Evolutionary conservation across 2,329 filamentous ascomycete genomes (phyloP).

Genomic region (Aspergillus tamarii): DNA sequence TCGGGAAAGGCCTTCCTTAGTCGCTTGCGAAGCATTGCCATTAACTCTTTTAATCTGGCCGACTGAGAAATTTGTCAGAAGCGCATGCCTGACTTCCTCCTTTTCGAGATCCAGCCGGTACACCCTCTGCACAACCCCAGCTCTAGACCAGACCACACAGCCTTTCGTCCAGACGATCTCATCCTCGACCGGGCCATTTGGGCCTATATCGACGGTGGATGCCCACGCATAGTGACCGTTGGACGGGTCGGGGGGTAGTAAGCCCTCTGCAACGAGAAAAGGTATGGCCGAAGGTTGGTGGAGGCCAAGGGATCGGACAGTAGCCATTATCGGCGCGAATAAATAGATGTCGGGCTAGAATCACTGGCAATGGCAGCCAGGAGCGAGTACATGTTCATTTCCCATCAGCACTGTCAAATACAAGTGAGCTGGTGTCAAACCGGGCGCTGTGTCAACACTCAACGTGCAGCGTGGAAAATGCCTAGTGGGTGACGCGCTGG

Average conservation of each 20-base stretch:
- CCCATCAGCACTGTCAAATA: slow-evolving; percentile 18
- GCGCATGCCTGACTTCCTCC: slow-evolving; percentile 80
- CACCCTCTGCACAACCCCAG: slow-evolving; percentile 78
- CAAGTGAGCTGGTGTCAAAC: background rate
- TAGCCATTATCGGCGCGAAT: slow-evolving; percentile 68
- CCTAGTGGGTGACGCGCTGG: slow-evolving; percentile 30
- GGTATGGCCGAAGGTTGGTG: slow-evolving; percentile 84
- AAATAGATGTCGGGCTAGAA: slow-evolving; percentile 24
- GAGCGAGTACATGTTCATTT: slow-evolving; percentile 31
- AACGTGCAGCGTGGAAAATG: slow-evolving; percentile 19
- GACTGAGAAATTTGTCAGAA: slow-evolving; percentile 79
- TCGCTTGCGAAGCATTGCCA: slow-evolving; percentile 9
- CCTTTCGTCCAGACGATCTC: slow-evolving; percentile 76
- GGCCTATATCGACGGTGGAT: slow-evolving; percentile 53
- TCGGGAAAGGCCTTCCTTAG: slow-evolving; percentile 10
- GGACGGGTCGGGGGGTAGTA: slow-evolving; percentile 70
- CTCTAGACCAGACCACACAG: slow-evolving; percentile 87
- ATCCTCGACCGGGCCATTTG: slow-evolving; percentile 63
- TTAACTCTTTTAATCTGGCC: slow-evolving; percentile 28
- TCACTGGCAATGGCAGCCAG: slow-evolving; percentile 29
- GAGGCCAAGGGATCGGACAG: slow-evolving; percentile 85
- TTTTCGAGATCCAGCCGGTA: slow-evolving; percentile 87
- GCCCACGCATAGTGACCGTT: slow-evolving; percentile 74
- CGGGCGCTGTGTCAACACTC: background rate
- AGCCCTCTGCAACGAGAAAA: slow-evolving; percentile 79